phyloP scores from a whole-genome alignment of 2,329 filamentous ascomycete genomes.

The Hirsutella rhossiliensis region DNA sequence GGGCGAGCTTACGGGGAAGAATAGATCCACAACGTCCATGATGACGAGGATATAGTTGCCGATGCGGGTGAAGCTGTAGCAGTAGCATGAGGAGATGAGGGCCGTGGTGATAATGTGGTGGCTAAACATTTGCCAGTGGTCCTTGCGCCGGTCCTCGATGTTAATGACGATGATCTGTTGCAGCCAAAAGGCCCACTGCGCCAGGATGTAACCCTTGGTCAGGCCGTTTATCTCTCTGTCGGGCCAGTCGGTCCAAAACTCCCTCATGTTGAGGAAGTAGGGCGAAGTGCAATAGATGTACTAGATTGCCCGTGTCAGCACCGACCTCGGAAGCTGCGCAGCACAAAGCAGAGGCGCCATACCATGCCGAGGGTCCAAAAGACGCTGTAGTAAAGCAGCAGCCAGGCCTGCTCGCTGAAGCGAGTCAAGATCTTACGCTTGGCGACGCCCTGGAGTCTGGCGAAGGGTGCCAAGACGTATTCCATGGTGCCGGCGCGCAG shows the following conservation, averaged over 20 bases:
- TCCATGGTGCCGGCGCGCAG: conserved; percentile 78
- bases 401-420: conserved; percentile 91
- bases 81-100: conserved; percentile 72
- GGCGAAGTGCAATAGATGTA: conserved; percentile 69
- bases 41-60: conserved; percentile 80
- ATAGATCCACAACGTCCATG: conserved; percentile 87
- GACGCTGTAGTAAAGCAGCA: conserved; percentile 68
- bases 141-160: conserved; percentile 88
- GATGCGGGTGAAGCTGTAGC: conserved; percentile 76
- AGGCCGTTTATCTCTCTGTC: conserved; percentile 59
- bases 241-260: conserved; percentile 81
- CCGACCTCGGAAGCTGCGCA: neutral
- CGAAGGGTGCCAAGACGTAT: conserved; percentile 71
- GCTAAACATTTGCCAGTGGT: conserved; percentile 90
- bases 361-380: conserved; percentile 83
- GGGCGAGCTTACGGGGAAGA: conserved; percentile 60
- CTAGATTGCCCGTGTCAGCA: conserved; percentile 27
- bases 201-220: conserved; percentile 82
- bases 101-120: conserved; percentile 85
- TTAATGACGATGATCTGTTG: conserved; percentile 92
- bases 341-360: conserved; percentile 8
- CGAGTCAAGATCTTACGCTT: conserved; percentile 66
- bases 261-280: conserved; percentile 64
- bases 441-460: conserved; percentile 57
- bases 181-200: conserved; percentile 84